These are phyloP conservation scores for Flueggea neowawraea DNA, from an alignment of 441 rosid genomes.

Conservation along the genomic window DNA sequence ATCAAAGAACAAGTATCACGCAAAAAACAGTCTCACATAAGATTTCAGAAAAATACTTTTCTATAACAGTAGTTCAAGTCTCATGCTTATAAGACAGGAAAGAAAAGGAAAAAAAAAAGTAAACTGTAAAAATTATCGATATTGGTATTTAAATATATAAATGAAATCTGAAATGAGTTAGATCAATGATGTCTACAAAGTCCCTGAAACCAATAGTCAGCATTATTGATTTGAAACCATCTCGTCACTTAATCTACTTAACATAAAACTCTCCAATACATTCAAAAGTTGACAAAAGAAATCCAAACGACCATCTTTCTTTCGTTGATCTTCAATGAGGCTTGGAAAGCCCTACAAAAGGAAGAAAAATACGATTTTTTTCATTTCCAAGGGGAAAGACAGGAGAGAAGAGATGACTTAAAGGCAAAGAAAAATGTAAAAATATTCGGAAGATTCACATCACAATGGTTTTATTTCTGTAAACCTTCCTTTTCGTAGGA, in stretches of 20 bases:
- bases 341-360: slow-evolving; percentile 85
- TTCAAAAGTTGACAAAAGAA: slow-evolving; percentile 23
- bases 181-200: too few relatives aligned
- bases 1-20: too few relatives aligned
- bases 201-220: neutral
- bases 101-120: too few relatives aligned
- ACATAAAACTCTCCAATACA: neutral
- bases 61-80: too few relatives aligned
- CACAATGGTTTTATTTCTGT: slow-evolving; percentile 2
- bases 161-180: too few relatives aligned
- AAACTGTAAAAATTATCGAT: too few relatives aligned
- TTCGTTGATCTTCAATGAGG: slow-evolving; percentile 81
- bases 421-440: slow-evolving; percentile 10
- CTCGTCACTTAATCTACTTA: neutral
- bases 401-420: slow-evolving; percentile 13
- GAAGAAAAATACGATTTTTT: slow-evolving; percentile 32
- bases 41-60: too few relatives aligned
- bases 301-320: slow-evolving; percentile 39
- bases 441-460: slow-evolving; percentile 5
- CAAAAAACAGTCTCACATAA: too few relatives aligned
- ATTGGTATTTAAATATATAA: too few relatives aligned
- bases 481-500: slow-evolving; percentile 2
- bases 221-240: neutral
- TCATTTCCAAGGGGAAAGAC: slow-evolving; percentile 26
- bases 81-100: too few relatives aligned